Conservation (phyloP, 1,139 yeast species). For the Candida albicans region DNA sequence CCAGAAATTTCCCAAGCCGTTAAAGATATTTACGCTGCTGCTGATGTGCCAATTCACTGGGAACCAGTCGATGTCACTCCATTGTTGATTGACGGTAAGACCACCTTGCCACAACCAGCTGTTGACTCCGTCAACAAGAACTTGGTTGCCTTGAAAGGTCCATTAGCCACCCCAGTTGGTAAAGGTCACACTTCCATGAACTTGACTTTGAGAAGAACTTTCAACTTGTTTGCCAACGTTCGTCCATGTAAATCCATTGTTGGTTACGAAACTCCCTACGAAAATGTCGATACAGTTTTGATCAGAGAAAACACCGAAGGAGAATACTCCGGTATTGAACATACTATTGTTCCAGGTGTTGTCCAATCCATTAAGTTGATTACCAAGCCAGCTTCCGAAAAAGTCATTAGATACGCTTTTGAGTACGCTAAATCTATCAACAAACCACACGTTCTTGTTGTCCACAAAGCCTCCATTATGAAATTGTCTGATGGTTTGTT, state of each 20-base stretch:
- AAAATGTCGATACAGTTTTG: constrained; percentile 89
- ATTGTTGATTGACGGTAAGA: constrained; percentile 84
- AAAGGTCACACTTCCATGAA: constrained; percentile 98
- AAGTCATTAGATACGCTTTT: constrained; percentile 94
- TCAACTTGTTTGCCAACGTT: constrained; percentile 93
- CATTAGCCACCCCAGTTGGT: constrained; percentile 97
- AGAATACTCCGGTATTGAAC: constrained; percentile 99
- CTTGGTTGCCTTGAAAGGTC: constrained; percentile 95
- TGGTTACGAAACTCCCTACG: constrained; percentile 94
- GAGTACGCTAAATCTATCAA: constrained; percentile 90
- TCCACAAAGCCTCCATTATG: constrained; percentile 98
- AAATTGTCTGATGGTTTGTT: constrained; percentile 97
- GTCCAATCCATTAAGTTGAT: constrained; percentile 97
- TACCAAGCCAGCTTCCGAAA: constrained; percentile 94
- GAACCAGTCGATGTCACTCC: constrained; percentile 97
- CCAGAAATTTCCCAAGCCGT: constrained; percentile 93
- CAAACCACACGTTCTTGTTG: constrained; percentile 89
- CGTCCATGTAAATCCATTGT: constrained; percentile 94
- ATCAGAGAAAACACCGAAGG: constrained; percentile 99
- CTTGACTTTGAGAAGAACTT: constrained; percentile 95
- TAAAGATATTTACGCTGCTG: constrained; percentile 87
- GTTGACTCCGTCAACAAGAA: constrained; percentile 90
- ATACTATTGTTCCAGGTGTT: constrained; percentile 96
- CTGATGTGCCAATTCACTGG: constrained; percentile 95
- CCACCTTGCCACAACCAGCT: constrained; percentile 91